Conservation (phyloP, 2,329 filamentous ascomycete genomes). For the Monosporascus sp. region DNA sequence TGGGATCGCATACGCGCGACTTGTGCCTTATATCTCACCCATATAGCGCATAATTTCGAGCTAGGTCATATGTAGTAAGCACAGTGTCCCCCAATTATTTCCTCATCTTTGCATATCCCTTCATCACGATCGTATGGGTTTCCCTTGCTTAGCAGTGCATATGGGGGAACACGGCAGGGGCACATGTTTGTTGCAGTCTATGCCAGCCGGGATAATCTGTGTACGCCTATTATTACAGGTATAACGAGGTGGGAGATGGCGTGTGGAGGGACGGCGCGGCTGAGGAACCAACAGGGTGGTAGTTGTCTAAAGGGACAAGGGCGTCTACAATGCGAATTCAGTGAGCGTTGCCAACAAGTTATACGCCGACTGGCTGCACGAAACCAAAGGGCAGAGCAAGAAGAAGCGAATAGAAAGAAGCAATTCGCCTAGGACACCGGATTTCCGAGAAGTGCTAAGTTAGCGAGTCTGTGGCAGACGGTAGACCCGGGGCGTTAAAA, state of each 20-base stretch:
- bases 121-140: not conserved
- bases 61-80: not conserved
- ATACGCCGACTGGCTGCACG: too few species aligned
- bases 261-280: not conserved
- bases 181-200: not conserved
- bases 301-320: not conserved
- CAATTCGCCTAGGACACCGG: not conserved
- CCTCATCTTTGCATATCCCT: not conserved
- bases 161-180: not conserved
- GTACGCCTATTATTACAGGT: not conserved
- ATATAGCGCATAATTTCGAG: not conserved
- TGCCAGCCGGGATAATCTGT: not conserved
- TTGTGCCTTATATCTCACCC: not conserved
- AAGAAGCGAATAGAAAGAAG: too few species aligned
- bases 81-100: not conserved
- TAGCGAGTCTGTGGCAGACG: too few species aligned
- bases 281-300: not conserved
- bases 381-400: too few species aligned
- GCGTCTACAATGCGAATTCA: not conserved
- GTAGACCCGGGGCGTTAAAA: too few species aligned
- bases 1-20: not conserved
- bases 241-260: not conserved
- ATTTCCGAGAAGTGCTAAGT: not conserved
- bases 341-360: too few species aligned
- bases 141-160: not conserved